Percentiles rank a stretch among this genome's conserved stretches.
These are phyloP conservation scores for Lentinula sp. DNA, from an alignment of 768 basidiomycete genomes.

Conservation along the genomic window DNA sequence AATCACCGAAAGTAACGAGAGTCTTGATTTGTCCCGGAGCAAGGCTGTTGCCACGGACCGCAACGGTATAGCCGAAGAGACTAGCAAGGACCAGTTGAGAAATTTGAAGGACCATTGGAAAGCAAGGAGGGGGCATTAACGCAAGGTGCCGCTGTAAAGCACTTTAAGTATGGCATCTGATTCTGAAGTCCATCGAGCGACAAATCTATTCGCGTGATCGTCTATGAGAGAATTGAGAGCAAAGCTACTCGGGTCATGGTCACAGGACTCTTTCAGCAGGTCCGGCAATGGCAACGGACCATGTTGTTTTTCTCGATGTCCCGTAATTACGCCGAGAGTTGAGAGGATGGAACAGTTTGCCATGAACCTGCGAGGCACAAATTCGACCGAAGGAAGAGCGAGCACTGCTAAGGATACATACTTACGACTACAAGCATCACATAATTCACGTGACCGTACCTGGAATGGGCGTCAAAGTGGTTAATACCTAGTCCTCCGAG, in stretches of 20 bases:
- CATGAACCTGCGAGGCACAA: too few relatives aligned
- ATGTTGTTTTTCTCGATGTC: not conserved
- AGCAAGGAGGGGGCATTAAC: not conserved
- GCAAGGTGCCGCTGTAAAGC: not conserved
- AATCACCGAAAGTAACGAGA: conserved; percentile 43
- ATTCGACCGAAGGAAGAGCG: too few relatives aligned
- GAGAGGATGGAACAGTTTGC: not conserved
- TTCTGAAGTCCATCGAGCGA: not conserved
- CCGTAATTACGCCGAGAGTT: not conserved
- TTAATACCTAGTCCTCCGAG: not conserved
- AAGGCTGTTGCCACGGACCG: not conserved
- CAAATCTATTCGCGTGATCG: not conserved
- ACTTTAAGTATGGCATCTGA: not conserved
- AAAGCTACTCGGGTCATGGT: not conserved
- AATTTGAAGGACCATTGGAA: not conserved
- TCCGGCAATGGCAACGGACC: not conserved
- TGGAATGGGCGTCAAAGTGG: too few relatives aligned
- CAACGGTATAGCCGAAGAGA: not conserved
- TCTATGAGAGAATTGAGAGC: not conserved
- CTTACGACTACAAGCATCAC: too few relatives aligned
- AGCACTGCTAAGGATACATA: too few relatives aligned
- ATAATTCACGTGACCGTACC: not conserved
- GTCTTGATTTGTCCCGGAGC: conserved; percentile 29
- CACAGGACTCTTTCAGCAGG: not conserved
- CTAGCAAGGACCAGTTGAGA: not conserved